These are phyloP conservation scores for Fusarium begoniae DNA, from an alignment of 2,329 filamentous ascomycete genomes.

Conservation along the genomic window DNA sequence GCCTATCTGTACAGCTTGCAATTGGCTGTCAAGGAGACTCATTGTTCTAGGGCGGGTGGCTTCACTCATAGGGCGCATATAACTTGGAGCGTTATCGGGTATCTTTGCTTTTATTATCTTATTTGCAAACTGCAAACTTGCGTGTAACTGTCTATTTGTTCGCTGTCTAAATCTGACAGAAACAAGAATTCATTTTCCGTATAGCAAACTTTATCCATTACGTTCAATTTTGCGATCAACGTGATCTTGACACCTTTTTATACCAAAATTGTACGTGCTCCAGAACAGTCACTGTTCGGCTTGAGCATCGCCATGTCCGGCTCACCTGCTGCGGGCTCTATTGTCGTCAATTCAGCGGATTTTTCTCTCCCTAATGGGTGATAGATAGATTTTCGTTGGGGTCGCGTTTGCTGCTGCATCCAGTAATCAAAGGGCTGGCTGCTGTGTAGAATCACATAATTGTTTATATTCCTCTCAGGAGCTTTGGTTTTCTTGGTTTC, in stretches of 20 bases:
- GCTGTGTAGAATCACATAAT: not conserved
- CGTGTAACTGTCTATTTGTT: slow-evolving; percentile 31
- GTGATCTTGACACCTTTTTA: slow-evolving; percentile 1
- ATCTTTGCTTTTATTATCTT: slow-evolving; percentile 36
- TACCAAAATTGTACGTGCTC: slow-evolving; percentile 1
- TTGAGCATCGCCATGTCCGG: not conserved
- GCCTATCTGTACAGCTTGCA: slow-evolving; percentile 8
- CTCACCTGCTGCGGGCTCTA: not conserved
- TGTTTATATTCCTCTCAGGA: not conserved
- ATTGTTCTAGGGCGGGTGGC: slow-evolving; percentile 12
- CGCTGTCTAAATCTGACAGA: slow-evolving; percentile 19
- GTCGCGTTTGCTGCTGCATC: not conserved
- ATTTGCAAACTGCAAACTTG: slow-evolving; percentile 34
- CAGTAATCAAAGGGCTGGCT: not conserved
- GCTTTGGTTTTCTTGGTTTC: slow-evolving; percentile 18
- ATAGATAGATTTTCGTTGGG: not conserved
- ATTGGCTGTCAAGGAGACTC: slow-evolving; percentile 3
- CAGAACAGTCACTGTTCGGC: not conserved
- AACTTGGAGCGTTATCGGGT: slow-evolving; percentile 21
- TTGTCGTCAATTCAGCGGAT: not conserved
- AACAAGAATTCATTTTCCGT: slow-evolving; percentile 6
- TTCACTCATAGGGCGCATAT: slow-evolving; percentile 17
- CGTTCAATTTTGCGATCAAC: slow-evolving; percentile 3
- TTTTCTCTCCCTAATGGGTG: not conserved
- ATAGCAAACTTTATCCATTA: slow-evolving; percentile 17